A percentile compares a stretch with the other conserved stretches of the same genome.
phyloP scores from a whole-genome alignment of 1,284 basidiomycete species.

The Gastroboletus turbinatus region DNA sequence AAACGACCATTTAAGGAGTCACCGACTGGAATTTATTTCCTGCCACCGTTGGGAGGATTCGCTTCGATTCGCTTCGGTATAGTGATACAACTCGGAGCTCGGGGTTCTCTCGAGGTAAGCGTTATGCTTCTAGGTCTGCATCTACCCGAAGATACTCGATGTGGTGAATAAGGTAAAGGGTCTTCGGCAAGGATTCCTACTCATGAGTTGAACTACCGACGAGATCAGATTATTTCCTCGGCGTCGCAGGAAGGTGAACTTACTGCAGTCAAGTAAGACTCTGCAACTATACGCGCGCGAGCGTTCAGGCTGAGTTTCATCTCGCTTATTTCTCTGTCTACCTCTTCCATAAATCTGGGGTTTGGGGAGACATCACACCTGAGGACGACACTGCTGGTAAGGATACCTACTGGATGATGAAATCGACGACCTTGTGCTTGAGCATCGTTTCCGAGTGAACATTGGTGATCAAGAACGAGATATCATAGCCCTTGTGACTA shows the following conservation, averaged over 20 bases:
- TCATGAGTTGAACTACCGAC: conserved; percentile 24
- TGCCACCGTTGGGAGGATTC: neutral
- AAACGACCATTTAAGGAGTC: conserved; percentile 2
- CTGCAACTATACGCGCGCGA: conserved; percentile 95
- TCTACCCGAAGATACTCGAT: conserved; percentile 20
- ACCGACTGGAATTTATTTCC: conserved; percentile 3
- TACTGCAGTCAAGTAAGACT: conserved; percentile 80
- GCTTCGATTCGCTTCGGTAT: conserved; percentile 6
- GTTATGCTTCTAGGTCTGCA: conserved; percentile 13
- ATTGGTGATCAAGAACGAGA: conserved; percentile 98
- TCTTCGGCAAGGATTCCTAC: neutral
- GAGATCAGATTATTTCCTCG: conserved; percentile 6
- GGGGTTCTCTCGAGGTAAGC: conserved; percentile 1
- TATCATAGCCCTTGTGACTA: conserved; percentile 84
- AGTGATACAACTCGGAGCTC: conserved; percentile 16
- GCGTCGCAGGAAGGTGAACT: conserved; percentile 30
- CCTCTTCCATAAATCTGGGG: conserved; percentile 94
- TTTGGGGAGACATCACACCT: neutral
- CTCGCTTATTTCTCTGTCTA: conserved; percentile 89
- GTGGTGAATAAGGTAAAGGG: conserved; percentile 12
- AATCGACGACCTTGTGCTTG: conserved; percentile 99
- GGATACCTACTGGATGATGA: conserved; percentile 86
- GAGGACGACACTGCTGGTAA: neutral
- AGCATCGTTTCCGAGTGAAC: conserved; percentile 96
- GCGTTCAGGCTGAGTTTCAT: conserved; percentile 94